phyloP scores from a whole-genome alignment of 176 grass and related monocot genomes.

The Ampelocalamus luodianensis region DNA sequence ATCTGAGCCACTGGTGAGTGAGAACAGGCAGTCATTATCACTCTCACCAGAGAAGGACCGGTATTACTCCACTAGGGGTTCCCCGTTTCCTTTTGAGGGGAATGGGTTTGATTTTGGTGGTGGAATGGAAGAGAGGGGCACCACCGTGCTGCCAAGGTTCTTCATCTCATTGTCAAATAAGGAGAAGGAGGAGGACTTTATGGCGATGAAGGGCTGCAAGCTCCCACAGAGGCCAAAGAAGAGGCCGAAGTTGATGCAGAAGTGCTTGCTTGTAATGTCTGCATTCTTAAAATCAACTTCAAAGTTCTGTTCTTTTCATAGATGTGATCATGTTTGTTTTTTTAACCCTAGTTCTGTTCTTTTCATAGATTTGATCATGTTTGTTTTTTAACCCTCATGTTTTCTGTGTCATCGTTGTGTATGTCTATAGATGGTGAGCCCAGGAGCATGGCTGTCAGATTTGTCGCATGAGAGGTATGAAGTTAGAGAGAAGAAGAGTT shows the following conservation, averaged over 20 bases:
- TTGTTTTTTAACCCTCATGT: background rate
- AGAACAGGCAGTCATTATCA: slow-evolving; percentile 56
- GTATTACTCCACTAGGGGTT: slow-evolving; percentile 92
- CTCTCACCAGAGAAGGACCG: slow-evolving; percentile 84
- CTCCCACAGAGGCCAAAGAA: slow-evolving; percentile 98
- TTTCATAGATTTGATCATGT: background rate
- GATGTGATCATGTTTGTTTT: background rate
- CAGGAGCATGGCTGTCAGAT: slow-evolving; percentile 93
- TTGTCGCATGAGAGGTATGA: slow-evolving; percentile 95
- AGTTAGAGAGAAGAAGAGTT: slow-evolving; percentile 94
- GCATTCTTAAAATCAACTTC: background rate
- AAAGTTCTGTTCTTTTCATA: background rate
- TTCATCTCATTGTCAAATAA: slow-evolving; percentile 97
- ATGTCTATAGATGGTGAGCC: slow-evolving; percentile 71
- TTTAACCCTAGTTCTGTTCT: background rate
- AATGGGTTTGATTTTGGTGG: slow-evolving; percentile 49
- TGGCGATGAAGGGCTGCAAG: slow-evolving; percentile 99
- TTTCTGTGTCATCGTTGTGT: slow-evolving; percentile 19
- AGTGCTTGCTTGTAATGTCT: slow-evolving; percentile 78
- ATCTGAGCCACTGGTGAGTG: slow-evolving; percentile 51
- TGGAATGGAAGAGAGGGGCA: slow-evolving; percentile 67
- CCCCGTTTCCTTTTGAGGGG: slow-evolving; percentile 62
- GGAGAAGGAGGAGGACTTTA: slow-evolving; percentile 99
- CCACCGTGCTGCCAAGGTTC: slow-evolving; percentile 64
- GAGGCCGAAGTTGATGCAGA: slow-evolving; percentile 92